Evolutionary conservation across 1,284 basidiomycete genomes (phyloP).

Genomic region (Apiotrichum mycotoxinovorans): DNA sequence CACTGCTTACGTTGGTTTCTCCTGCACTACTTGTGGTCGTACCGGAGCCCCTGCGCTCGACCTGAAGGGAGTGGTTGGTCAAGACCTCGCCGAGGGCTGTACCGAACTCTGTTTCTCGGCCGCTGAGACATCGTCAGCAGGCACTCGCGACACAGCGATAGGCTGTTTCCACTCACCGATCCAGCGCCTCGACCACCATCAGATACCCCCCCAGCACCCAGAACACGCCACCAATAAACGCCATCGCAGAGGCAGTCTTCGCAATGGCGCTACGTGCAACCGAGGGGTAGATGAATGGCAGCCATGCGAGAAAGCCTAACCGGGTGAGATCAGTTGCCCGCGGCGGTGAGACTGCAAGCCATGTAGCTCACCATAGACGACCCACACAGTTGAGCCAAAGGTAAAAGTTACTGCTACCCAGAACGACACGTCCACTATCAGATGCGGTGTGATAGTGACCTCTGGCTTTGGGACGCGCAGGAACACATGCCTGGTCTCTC

Average conservation of each 20-base stretch:
- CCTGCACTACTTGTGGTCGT: too few species aligned
- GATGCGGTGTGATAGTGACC: conserved; percentile 25
- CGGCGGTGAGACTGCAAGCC: too few species aligned
- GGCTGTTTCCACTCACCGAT: conserved; percentile 28
- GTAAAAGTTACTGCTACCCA: conserved; percentile 46
- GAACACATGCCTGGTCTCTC: neutral
- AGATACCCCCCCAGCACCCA: conserved; percentile 57
- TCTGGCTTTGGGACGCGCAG: conserved; percentile 12
- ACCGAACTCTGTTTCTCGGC: neutral
- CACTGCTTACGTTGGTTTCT: neutral
- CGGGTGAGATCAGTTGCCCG: neutral
- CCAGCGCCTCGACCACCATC: conserved; percentile 56
- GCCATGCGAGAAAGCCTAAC: conserved; percentile 55
- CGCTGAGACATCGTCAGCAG: neutral
- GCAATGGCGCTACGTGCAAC: neutral
- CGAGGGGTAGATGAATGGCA: conserved; percentile 33
- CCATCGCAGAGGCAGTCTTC: conserved; percentile 50
- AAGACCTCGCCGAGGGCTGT: neutral
- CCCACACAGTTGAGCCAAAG: conserved; percentile 55
- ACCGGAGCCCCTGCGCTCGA: neutral
- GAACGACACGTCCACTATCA: conserved; percentile 33
- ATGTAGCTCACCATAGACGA: conserved; percentile 57
- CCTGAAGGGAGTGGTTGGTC: neutral
- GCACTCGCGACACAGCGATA: neutral
- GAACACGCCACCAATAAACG: conserved; percentile 56